These are phyloP conservation scores for Starmerella tilneyi DNA, from an alignment of 805 yeast genomes.

Conservation along the genomic window DNA sequence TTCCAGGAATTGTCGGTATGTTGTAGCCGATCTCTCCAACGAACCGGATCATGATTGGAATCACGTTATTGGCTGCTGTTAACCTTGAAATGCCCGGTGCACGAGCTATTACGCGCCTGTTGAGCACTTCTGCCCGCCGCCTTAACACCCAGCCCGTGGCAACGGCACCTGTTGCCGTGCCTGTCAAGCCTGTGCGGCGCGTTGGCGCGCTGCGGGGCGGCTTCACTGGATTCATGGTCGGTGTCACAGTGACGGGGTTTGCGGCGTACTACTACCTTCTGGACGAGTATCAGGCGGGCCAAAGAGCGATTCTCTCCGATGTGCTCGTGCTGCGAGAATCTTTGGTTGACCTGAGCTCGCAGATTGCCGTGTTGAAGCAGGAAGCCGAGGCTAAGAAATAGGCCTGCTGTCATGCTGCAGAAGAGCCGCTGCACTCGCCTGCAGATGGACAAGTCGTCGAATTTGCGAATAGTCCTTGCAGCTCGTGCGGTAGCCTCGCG, in stretches of 20 bases:
- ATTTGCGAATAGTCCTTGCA: too few species aligned
- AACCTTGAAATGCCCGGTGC: background rate
- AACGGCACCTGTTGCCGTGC: conserved; percentile 1
- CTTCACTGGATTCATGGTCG: conserved; percentile 67
- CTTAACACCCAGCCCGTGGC: background rate
- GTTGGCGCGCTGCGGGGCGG: conserved; percentile 29
- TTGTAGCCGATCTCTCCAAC: background rate
- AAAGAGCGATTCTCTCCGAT: conserved; percentile 63
- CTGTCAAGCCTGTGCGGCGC: conserved; percentile 15
- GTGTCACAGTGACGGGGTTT: conserved; percentile 63
- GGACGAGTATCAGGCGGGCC: conserved; percentile 67
- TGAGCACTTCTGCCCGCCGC: conserved; percentile 7
- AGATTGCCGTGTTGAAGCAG: conserved; percentile 51
- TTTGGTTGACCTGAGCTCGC: conserved; percentile 55
- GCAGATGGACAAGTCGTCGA: too few species aligned
- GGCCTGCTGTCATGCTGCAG: too few species aligned
- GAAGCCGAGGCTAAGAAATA: conserved; percentile 13
- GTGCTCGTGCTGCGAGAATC: conserved; percentile 60
- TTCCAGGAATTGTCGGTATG: background rate
- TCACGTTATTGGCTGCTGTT: conserved; percentile 6
- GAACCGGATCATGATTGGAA: conserved; percentile 5
- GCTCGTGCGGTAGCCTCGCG: too few species aligned
- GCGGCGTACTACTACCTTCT: conserved; percentile 68
- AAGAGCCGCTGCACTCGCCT: too few species aligned
- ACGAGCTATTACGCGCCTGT: conserved; percentile 2